Evolutionary conservation across 2,329 filamentous ascomycete species (phyloP).

Genomic region (Didymella sp.): DNA sequence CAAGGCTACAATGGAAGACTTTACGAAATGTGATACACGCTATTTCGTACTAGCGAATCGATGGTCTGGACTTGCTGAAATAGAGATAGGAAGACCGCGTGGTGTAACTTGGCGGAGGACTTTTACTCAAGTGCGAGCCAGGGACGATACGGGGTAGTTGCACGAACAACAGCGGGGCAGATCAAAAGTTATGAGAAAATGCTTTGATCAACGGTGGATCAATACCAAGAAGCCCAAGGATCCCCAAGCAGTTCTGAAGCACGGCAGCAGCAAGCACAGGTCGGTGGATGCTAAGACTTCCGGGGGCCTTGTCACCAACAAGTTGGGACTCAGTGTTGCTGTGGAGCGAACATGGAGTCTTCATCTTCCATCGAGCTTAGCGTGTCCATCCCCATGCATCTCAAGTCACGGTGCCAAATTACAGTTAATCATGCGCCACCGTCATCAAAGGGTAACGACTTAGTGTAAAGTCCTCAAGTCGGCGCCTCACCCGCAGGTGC

Average conservation of each 20-base stretch:
- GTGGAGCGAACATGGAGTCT: constrained; percentile 11
- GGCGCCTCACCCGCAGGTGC: constrained; percentile 9
- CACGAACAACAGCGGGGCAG: background rate
- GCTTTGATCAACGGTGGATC: background rate
- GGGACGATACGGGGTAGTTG: background rate
- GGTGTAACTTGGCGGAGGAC: background rate
- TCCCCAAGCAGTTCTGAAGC: constrained; percentile 1
- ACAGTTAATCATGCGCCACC: constrained; percentile 11
- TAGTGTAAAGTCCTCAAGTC: background rate
- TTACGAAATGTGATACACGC: constrained; percentile 4
- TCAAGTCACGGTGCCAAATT: background rate
- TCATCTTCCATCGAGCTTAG: constrained; percentile 4
- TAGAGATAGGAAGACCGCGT: background rate
- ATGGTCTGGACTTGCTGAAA: background rate
- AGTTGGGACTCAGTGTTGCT: constrained; percentile 8
- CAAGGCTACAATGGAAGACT: background rate
- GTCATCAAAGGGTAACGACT: constrained; percentile 2
- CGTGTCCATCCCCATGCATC: constrained; percentile 2
- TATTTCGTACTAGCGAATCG: background rate
- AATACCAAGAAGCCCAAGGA: constrained; percentile 15
- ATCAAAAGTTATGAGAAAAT: constrained; percentile 1
- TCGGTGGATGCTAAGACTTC: background rate
- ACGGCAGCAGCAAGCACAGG: background rate
- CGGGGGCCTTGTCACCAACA: constrained; percentile 4
- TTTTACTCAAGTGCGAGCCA: background rate